Percentiles rank a stretch among this genome's conserved stretches.
These are phyloP conservation scores for Pterocarpus santalinus DNA, from an alignment of 306 rosid genomes.

Conservation along the genomic window DNA sequence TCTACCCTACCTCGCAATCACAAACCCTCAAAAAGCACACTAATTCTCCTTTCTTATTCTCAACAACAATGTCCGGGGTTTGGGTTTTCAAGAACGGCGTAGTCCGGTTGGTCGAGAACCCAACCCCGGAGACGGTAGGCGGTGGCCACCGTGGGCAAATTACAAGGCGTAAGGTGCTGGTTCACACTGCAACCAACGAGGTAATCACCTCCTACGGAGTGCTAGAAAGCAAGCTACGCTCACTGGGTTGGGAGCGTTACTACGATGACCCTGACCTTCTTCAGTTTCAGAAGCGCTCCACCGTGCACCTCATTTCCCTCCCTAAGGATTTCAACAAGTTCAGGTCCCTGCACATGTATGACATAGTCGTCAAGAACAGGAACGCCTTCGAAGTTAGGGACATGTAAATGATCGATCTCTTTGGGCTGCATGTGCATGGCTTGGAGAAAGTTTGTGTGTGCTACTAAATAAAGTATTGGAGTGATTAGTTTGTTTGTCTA, in stretches of 20 bases:
- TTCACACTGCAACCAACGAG: constrained; percentile 72
- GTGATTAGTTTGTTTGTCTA: no score
- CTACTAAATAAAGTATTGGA: no score
- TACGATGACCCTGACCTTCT: constrained; percentile 87
- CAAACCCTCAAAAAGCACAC: neutral
- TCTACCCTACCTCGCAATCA: neutral
- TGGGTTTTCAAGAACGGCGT: constrained; percentile 97
- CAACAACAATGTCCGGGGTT: constrained; percentile 75
- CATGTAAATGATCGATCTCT: constrained; percentile 40
- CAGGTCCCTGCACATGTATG: constrained; percentile 95
- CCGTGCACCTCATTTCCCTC: constrained; percentile 88
- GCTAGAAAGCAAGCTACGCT: constrained; percentile 64
- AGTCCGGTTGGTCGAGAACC: constrained; percentile 82
- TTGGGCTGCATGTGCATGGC: no score
- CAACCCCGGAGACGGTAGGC: constrained; percentile 43
- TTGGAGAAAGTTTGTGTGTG: no score
- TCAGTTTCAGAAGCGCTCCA: constrained; percentile 86
- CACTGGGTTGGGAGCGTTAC: constrained; percentile 93
- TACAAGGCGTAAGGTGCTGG: constrained; percentile 69
- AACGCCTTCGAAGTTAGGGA: constrained; percentile 83
- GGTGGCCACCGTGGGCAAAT: constrained; percentile 35
- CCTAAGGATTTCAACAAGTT: constrained; percentile 80
- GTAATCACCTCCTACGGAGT: constrained; percentile 67
- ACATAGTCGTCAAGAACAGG: constrained; percentile 91
- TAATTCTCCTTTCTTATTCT: neutral